Evolutionary conservation across 2,329 filamentous ascomycete species (phyloP), one percentile per base, ranked within the genome.

Genomic region (Aureobasidium subglaciale): DNA sequence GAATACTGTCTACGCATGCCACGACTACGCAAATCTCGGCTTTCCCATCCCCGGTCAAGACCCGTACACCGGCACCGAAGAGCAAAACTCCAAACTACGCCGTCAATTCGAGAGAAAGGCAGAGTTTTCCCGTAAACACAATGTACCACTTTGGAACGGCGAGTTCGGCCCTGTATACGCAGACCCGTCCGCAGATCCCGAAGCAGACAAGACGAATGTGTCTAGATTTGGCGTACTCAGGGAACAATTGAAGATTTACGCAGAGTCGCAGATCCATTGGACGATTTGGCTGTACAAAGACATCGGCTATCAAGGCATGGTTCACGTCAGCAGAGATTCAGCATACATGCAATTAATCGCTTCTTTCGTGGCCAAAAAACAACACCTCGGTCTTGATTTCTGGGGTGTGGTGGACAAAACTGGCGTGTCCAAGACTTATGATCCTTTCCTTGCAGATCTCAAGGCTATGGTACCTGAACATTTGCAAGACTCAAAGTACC

Each of bases 311-410:
- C 67, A 70, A 55, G 67, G 74, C 55, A 64, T 64, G 60, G 27
- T 59, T n/a, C 77, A 56, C 30, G 32, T 56, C 9, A 40, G 46
- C 61, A 60, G 61, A 22, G 29, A 57, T 41, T 59, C 59, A 10
- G 46, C 61, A 9, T 69, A 79, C 67, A 80, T 80, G 65, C 70
- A 70, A 20, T 73, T 76, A 2, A 73, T 83, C 38, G 62, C 70
- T 13, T 71, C 75, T 0, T 81, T 83, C 52, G 63, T 83, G 0
- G 73, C 75, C 45, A 84, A 82, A 70, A 84, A 84, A 63, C 71
- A 75, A 8, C 62, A 64, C 0, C 68, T 79, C 1, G 75, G 75
- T 15, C 68, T 82, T 2, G 80, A 83, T 62, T 74, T 73, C 22
- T 83, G 79, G 79, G 79, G 77, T 0, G 61, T 58, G 18, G 60